Base-by-base conservation (phyloP, 306 rosid species). In the Hippophae rhamnoides region DNA sequence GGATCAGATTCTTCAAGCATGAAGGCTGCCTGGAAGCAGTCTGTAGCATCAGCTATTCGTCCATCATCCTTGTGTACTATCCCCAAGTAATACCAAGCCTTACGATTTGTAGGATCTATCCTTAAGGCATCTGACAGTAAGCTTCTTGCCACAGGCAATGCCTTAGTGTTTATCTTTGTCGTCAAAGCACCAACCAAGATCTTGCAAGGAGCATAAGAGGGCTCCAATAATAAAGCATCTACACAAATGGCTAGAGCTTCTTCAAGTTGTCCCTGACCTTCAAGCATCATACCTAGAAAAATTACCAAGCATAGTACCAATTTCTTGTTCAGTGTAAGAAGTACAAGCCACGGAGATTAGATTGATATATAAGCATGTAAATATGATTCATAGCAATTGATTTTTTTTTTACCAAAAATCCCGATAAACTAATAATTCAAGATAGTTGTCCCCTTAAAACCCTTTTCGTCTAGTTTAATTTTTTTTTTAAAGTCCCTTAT, bases 21-120 rank as follows among this genome's bases (percentile, higher is more conserved):
- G 62, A 85, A 81, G 50, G 97, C 95, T 65, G 97, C 97, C 76
- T 90, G 94, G 76, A 90, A 84, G 85, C 94, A 90, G 70, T 90
- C 95, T 14, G 77, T 81, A 12, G 95, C 97, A 64, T 90, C 95
- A 3, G 72, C 65, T 41, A 74, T 64, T 65, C 94, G 79, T 47
- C 90, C 97, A 52, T 90, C 95, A 43, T 74, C 67, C 67, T 74
- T 81, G 78, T 90, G 89, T 70, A 87, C 72, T 72, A 82, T 55
- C 59, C 97, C 97, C 78, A 90, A 68, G 77, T 74, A 72, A 72
- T 75, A 81, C 97, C 95, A 90, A 50, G 95, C 97, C 79, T 41
- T 84, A 27, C 74, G 77, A 67, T 87, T 84, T n/a, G 89, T 84
- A 5, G 90, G 94, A 54, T 90, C 95, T 18, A 87, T 61, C 73